Evolutionary conservation across 495 filamentous ascomycete genomes (phyloP), one percentile per base, ranked within the genome.

Genomic region (Aspergillus biplanus): DNA sequence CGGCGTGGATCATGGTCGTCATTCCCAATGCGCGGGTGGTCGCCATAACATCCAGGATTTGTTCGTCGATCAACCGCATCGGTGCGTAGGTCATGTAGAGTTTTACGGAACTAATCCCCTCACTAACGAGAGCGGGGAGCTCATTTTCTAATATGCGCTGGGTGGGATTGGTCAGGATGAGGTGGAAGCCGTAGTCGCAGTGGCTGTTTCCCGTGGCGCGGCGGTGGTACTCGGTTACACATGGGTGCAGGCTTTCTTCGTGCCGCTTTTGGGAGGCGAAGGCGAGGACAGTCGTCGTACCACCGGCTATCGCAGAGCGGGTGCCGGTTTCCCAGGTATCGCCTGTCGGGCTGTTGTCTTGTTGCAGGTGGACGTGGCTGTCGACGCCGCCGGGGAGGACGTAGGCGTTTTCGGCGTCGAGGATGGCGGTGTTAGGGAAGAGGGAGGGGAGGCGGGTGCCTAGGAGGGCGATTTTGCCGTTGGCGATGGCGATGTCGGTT

Each of bases 61-160:
- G 72, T 21, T 76, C 65, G 58, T 89, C 86, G 12, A 80, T 67
- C n/a, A 88, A 72, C 61, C 83, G 78, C 21, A 86, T 73, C 2
- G 81, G 75, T 58, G 81, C 76, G 72, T 89, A 89, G 1, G 85
- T 89, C 86, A 89, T 88, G 67, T 87, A 89, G 32, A 88, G 77
- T 69, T 89, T 88, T 34, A 87, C 74, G 11, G 77, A 82, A 13
- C 78, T 83, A 58, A 89, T 82, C 31, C 86, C 75, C 31, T 77
- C 71, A 4, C 72, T 71, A 6, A 71, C 67, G 2, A 84, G 69
- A n/a, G 75, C 69, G 0, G 77, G 71, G 42, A 86, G 76, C 50
- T 84, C 80, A 31, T 83, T 70, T 5, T 69, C 69, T 0, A 86
- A 75, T 2, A 81, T 77, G 9, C 64, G 63, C 9, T 58, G 52